phyloP scores from a whole-genome alignment of 768 basidiomycete genomes.

The Piloderma croceum region DNA sequence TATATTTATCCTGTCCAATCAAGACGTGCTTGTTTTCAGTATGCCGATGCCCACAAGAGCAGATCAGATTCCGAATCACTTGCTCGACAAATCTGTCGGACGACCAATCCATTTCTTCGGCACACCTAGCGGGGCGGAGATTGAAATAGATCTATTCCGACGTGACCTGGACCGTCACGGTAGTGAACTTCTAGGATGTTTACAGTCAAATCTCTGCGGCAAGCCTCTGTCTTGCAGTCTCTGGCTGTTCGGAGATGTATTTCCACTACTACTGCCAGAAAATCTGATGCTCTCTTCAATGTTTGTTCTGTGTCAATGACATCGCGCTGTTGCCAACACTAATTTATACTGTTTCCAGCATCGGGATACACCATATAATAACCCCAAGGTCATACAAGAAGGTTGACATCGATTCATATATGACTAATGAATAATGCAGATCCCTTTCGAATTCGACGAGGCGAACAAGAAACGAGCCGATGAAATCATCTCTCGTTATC shows the following conservation, averaged over 20 bases:
- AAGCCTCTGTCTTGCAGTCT: too few species aligned
- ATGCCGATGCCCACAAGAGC: too few species aligned
- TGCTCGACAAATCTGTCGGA: too few species aligned
- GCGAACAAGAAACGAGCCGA: slow-evolving; percentile 83
- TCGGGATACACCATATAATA: slow-evolving; percentile 92
- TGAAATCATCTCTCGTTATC: slow-evolving; percentile 90
- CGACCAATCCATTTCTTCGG: too few species aligned
- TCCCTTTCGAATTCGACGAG: slow-evolving; percentile 79
- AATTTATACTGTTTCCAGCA: slow-evolving; percentile 50
- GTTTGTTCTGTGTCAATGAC: slow-evolving; percentile 27
- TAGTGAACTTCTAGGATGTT: too few species aligned
- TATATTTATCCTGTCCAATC: too few species aligned
- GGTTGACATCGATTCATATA: slow-evolving; percentile 4
- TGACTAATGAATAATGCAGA: slow-evolving; percentile 41
- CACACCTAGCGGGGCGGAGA: too few species aligned
- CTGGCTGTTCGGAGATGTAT: slow-evolving; percentile 19
- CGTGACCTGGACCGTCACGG: too few species aligned
- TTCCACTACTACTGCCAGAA: slow-evolving; percentile 38
- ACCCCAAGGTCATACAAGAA: slow-evolving; percentile 59
- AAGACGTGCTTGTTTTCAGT: too few species aligned
- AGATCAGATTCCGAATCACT: too few species aligned
- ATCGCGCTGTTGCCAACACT: slow-evolving; percentile 6
- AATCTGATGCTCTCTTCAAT: slow-evolving; percentile 86
- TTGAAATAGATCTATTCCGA: too few species aligned
- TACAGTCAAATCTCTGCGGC: too few species aligned